Base-by-base conservation (phyloP, 164 flowering plant genomes). In the Tetracentron sinense region DNA sequence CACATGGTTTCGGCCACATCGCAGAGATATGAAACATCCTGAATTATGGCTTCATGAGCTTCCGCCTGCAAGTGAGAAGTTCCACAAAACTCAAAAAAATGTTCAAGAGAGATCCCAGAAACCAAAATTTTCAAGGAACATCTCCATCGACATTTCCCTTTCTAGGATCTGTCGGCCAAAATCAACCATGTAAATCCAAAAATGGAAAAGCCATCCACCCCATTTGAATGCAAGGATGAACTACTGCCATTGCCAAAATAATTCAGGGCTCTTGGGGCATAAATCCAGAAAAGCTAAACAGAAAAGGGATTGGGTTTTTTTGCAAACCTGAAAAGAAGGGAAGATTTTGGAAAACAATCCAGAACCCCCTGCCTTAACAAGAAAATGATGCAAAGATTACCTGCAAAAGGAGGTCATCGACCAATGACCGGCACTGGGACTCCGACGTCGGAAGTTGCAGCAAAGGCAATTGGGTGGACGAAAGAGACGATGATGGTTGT, bases 1-100 rank as follows among this genome's bases (percentile, higher is more conserved):
- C 78, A 83, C 51, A 81, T 52, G 6, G 73, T 61, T 69, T 76
- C 88, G 6, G 75, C 80, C n/a, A 69, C 58, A 27, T 83, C 82
- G 29, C 90, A 83, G n/a, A 83, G 59, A 38, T 64, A 68, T 3
- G 80, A 71, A 22, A 79, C 54, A 38, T 82, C 70, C 1, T 28
- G 31, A 54, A 85, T 70, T 2, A 75, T 44, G 0, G 73, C 74
- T 73, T 76, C 88, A 35, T 83, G 83, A 7, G 79, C 66, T 68
- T 78, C 88, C 7, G 67, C 83, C 90, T 85, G 80, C 69, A 73
- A 26, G 23, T 21, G 11, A 27, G 6, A 60, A 54, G 31, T 15
- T 21, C 30, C 19, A 38, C 29, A 21, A 51, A 29, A 46, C 55
- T n/a, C 28, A 20, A 30, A 21, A 6, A 33, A 8, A 33, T 33